Evolutionary conservation across 306 rosid species (phyloP).

Genomic region (Begonia masoniana): DNA sequence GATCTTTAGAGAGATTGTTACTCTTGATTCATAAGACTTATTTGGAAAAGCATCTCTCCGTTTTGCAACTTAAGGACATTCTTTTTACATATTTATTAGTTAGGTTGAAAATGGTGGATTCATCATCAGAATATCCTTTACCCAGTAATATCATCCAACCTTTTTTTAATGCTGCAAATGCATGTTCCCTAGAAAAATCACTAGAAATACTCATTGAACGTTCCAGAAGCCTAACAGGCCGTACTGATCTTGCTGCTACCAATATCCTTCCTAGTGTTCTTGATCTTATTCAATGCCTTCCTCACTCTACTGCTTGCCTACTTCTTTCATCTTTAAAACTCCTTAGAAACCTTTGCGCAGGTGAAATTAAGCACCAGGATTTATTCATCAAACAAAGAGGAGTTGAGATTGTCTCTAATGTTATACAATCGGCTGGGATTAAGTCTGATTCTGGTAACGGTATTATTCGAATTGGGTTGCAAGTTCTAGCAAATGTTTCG

Average conservation of each 20-base stretch:
- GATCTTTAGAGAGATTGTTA: no score
- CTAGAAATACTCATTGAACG: conserved; percentile 22
- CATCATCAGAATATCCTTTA: conserved; percentile 15
- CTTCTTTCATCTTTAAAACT: conserved; percentile 32
- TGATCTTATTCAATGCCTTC: conserved; percentile 14
- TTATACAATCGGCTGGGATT: conserved; percentile 27
- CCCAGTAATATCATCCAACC: conserved; percentile 21
- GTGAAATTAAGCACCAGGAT: conserved; percentile 38
- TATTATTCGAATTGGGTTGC: conserved; percentile 41
- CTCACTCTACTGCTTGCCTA: conserved; percentile 10
- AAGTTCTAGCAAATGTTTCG: conserved; percentile 61
- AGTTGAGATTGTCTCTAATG: conserved; percentile 17
- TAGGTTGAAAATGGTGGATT: conserved; percentile 14
- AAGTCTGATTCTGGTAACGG: conserved; percentile 20
- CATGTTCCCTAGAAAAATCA: conserved; percentile 19
- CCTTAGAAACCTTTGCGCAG: conserved; percentile 53
- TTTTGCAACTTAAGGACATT: no score
- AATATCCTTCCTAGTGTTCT: conserved; percentile 24
- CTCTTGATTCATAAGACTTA: no score
- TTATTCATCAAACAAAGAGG: conserved; percentile 41
- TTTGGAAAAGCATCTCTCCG: no score
- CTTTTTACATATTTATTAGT: not conserved
- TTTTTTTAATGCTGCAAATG: conserved; percentile 28
- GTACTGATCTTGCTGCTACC: conserved; percentile 27
- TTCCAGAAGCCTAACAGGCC: conserved; percentile 35